Base-by-base conservation (phyloP, 345 rosid genomes). In the Linum usitatissimum region DNA sequence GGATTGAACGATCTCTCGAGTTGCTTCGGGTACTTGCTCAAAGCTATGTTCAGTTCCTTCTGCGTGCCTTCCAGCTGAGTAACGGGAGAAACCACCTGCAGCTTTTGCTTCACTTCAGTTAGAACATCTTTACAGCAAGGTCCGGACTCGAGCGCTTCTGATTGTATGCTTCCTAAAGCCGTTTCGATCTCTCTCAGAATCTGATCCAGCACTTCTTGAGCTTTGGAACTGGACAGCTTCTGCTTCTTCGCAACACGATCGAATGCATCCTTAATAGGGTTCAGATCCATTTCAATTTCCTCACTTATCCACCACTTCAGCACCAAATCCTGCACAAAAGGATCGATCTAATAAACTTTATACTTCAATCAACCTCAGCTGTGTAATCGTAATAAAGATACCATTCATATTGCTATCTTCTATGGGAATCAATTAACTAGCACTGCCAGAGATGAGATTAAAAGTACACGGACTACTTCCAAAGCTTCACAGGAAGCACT, bases 171-270 rank as follows among this genome's bases (percentile, higher is more conserved):
- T 30, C 71, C 78, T 63, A 76, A 45, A 1, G 86, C 72, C 51
- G 72, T 76, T n/a, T 72, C 78, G 21, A 88, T 81, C 76, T 88
- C 95, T 70, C 66, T 76, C 57, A 73, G 53, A 5, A 82, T 65
- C 68, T 71, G 71, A 20, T 80, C 85, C 9, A 83, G 66, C 64
- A 82, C 73, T 79, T 85, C 89, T 10, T 85, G 77, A 12, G 81
- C 70, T 79, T 77, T 85, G 56, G 67, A 78, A 54, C 68, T 70
- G 2, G 87, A 85, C 48, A 87, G 74, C 68, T 79, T 87, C 73
- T 85, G 95, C 77, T 85, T 87, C 67, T 78, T 87, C 6, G 83
- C 66, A 64, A 87, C 89, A 61, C 86, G 89, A 72, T 87, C 95
- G 73, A 87, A 85, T 64, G 84, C 91, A 62, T 87, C 95, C 64